Evolutionary conservation across 805 yeast genomes (phyloP).

Genomic region (Kodamaea laetipori): DNA sequence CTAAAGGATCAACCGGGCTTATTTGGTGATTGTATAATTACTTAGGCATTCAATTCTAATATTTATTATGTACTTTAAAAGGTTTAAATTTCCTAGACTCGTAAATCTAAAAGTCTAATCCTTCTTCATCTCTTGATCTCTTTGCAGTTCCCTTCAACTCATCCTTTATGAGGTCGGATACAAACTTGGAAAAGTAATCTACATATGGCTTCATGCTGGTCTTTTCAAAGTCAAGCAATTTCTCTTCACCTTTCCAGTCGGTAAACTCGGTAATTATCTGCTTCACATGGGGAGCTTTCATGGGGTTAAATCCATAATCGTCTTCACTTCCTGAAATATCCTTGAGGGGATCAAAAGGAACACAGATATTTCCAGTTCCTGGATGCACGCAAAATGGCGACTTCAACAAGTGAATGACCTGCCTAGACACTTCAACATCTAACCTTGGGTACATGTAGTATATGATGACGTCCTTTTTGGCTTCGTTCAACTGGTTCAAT

Average conservation of each 20-base stretch:
- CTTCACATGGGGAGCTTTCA: conserved; percentile 73
- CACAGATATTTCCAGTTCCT: conserved; percentile 92
- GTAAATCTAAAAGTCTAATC: conserved; percentile 37
- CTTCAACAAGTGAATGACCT: conserved; percentile 86
- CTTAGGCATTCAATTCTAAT: conserved; percentile 3
- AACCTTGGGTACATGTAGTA: conserved; percentile 85
- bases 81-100: too few relatives aligned
- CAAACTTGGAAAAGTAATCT: conserved; percentile 65
- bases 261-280: conserved; percentile 56
- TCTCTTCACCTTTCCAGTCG: conserved; percentile 22
- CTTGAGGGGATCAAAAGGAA: conserved; percentile 65
- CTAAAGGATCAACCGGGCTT: conserved; percentile 14
- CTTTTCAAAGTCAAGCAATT: conserved; percentile 53
- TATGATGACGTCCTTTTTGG: conserved; percentile 79
- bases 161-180: conserved; percentile 54
- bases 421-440: conserved; percentile 90
- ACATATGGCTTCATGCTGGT: conserved; percentile 74
- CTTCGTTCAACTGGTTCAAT: conserved; percentile 57
- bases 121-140: conserved; percentile 38
- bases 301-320: conserved; percentile 68
- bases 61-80: conserved; percentile 5
- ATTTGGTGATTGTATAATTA: conserved; percentile 9
- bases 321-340: conserved; percentile 40
- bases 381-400: conserved; percentile 98
- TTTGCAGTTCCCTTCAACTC: conserved; percentile 44